These are phyloP conservation scores for Orbilia ellipsospora DNA, from an alignment of 2,329 filamentous ascomycete genomes.

Conservation along the genomic window DNA sequence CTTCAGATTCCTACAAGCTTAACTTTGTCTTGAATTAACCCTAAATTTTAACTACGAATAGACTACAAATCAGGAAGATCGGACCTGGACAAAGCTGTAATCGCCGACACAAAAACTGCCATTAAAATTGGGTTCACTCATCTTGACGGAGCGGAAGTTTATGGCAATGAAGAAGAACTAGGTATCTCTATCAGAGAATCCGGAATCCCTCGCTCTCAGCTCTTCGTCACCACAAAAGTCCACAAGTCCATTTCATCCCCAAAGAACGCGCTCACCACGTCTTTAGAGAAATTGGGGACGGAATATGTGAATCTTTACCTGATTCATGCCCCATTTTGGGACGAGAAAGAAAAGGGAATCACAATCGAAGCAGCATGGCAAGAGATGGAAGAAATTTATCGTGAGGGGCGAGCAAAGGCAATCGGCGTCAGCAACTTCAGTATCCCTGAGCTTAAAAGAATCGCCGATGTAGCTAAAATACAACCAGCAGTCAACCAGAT, in stretches of 20 bases:
- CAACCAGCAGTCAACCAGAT: slow-evolving; percentile 81
- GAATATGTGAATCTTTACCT: slow-evolving; percentile 79
- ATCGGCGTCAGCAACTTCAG: slow-evolving; percentile 84
- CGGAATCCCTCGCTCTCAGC: slow-evolving; percentile 73
- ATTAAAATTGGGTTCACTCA: slow-evolving; percentile 77
- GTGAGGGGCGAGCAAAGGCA: slow-evolving; percentile 72
- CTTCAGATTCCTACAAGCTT: neutral
- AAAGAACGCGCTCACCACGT: slow-evolving; percentile 68
- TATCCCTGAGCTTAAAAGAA: slow-evolving; percentile 67
- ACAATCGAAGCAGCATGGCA: slow-evolving; percentile 70
- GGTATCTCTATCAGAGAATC: slow-evolving; percentile 76
- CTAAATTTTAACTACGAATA: neutral
- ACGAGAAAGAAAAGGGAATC: slow-evolving; percentile 60
- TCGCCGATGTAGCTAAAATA: slow-evolving; percentile 71
- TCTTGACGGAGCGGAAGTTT: slow-evolving; percentile 78
- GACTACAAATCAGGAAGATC: slow-evolving; percentile 65
- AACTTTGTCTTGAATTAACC: neutral
- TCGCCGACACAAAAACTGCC: slow-evolving; percentile 70
- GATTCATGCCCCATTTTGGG: slow-evolving; percentile 65
- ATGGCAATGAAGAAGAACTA: slow-evolving; percentile 76
- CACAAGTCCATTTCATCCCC: slow-evolving; percentile 57
- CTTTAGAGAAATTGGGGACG: slow-evolving; percentile 73
- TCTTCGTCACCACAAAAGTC: slow-evolving; percentile 76
- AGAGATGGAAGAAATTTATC: slow-evolving; percentile 72
- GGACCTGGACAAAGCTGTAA: slow-evolving; percentile 60